Conservation (phyloP, 768 basidiomycete species). For the Dioszegia hungarica region DNA sequence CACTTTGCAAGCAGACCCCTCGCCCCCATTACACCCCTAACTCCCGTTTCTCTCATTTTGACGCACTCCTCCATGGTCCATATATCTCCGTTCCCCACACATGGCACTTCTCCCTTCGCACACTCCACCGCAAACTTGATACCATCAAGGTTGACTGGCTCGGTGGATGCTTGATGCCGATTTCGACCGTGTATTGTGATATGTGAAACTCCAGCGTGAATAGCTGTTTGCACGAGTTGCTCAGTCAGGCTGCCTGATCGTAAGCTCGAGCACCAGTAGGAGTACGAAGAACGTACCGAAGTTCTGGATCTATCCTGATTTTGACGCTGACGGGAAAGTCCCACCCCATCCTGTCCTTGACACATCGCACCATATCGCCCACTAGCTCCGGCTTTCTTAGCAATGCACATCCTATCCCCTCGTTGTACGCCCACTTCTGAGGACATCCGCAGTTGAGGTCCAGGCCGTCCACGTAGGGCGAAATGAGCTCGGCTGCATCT, state of each 20-base stretch:
- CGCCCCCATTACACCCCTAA: constrained; percentile 54
- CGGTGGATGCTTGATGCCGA: constrained; percentile 51
- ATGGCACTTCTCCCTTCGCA: constrained; percentile 51
- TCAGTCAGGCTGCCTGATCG: constrained; percentile 47
- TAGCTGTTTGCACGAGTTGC: constrained; percentile 50
- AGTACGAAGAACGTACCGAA: constrained; percentile 33
- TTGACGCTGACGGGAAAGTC: constrained; percentile 54
- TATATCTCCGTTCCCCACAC: constrained; percentile 54
- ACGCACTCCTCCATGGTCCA: constrained; percentile 50
- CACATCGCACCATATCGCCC: constrained; percentile 51
- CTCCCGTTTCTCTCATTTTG: constrained; percentile 50
- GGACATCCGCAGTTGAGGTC: constrained; percentile 56
- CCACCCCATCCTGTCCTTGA: constrained; percentile 51
- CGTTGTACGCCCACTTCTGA: constrained; percentile 53
- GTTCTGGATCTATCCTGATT: constrained; percentile 53
- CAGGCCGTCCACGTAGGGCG: constrained; percentile 53
- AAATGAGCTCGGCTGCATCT: constrained; percentile 52
- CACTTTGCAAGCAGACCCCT: constrained; percentile 54
- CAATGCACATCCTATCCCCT: constrained; percentile 53
- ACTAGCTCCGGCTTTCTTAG: constrained; percentile 53
- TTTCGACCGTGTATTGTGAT: constrained; percentile 55
- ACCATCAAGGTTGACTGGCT: constrained; percentile 50
- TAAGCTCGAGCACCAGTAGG: background rate
- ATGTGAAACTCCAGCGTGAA: constrained; percentile 51
- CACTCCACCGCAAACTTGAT: constrained; percentile 53